These are phyloP conservation scores for Lindgomyces ingoldianus DNA, from an alignment of 495 filamentous ascomycete genomes.

Conservation along the genomic window DNA sequence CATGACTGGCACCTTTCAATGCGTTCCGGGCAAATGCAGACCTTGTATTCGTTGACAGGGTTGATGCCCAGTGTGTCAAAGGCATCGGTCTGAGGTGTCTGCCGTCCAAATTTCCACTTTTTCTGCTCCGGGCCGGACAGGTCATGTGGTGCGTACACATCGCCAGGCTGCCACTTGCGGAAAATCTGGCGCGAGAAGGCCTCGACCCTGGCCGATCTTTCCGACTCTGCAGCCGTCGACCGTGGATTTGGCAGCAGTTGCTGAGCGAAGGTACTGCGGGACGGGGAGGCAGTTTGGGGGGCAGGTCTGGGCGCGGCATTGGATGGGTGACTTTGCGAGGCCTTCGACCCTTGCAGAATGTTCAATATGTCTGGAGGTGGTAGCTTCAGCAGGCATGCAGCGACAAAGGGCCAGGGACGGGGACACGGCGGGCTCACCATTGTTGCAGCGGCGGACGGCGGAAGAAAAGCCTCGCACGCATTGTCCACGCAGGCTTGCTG, in stretches of 20 bases:
- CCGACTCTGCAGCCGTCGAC: neutral
- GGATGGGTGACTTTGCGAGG: neutral
- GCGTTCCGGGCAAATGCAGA: conserved; percentile 46
- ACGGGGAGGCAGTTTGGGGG: neutral
- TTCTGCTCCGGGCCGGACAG: conserved; percentile 69
- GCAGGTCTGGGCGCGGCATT: neutral
- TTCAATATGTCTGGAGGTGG: neutral
- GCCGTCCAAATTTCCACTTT: conserved; percentile 61
- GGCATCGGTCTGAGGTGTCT: conserved; percentile 60
- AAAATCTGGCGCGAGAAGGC: conserved; percentile 23
- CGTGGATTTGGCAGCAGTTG: neutral
- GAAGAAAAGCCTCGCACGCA: neutral
- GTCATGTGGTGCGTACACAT: conserved; percentile 90
- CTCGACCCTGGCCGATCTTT: neutral
- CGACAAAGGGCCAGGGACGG: no score
- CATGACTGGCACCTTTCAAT: neutral
- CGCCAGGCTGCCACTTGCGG: conserved; percentile 69
- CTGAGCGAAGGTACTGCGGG: neutral
- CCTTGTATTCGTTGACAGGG: conserved; percentile 82
- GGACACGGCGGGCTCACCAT: neutral
- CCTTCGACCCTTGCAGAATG: neutral
- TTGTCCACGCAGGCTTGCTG: neutral
- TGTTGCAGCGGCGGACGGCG: neutral
- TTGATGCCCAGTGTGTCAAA: conserved; percentile 81
- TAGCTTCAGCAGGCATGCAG: no score